These are phyloP conservation scores for Cutaneotrichosporon daszewskae DNA, from an alignment of 1,284 basidiomycete genomes.

Conservation along the genomic window DNA sequence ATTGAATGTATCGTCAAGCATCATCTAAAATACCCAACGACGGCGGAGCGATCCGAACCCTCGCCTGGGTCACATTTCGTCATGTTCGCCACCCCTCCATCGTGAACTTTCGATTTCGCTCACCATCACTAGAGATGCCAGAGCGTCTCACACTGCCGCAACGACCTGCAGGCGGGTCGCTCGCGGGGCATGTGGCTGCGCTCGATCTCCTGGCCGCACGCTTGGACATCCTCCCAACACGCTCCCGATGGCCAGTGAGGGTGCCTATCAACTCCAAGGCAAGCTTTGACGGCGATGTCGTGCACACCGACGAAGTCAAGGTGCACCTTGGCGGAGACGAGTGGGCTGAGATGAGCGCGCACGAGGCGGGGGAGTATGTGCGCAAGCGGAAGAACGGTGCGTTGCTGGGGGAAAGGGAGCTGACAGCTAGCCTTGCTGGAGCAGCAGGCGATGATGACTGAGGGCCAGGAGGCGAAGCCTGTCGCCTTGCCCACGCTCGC, in stretches of 20 bases:
- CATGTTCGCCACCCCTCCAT: too few relatives aligned
- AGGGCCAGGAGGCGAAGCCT: slow-evolving; percentile 10
- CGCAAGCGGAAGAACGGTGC: slow-evolving; percentile 27
- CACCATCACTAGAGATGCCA: too few relatives aligned
- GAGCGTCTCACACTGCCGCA: too few relatives aligned
- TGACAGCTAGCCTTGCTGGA: slow-evolving; percentile 19
- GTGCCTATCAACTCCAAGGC: slow-evolving; percentile 38
- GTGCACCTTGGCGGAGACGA: slow-evolving; percentile 29
- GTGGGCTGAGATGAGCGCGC: slow-evolving; percentile 41
- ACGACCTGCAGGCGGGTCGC: slow-evolving; percentile 19
- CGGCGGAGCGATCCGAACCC: too few relatives aligned
- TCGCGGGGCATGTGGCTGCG: slow-evolving; percentile 25
- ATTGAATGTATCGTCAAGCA: too few relatives aligned
- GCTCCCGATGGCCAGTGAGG: slow-evolving; percentile 23
- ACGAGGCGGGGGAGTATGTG: slow-evolving; percentile 33
- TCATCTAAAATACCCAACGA: too few relatives aligned
- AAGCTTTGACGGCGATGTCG: slow-evolving; percentile 26
- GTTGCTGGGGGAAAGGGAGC: slow-evolving; percentile 3
- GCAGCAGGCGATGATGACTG: slow-evolving; percentile 21
- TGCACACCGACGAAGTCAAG: slow-evolving; percentile 34
- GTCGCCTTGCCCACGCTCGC: neutral
- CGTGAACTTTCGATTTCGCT: too few relatives aligned
- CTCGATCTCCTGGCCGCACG: slow-evolving; percentile 29
- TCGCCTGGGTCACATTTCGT: too few relatives aligned
- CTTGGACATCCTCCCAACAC: slow-evolving; percentile 19